Evolutionary conservation across 352 stramenopile genomes (phyloP).

Genomic region (Pythium monospermum): DNA sequence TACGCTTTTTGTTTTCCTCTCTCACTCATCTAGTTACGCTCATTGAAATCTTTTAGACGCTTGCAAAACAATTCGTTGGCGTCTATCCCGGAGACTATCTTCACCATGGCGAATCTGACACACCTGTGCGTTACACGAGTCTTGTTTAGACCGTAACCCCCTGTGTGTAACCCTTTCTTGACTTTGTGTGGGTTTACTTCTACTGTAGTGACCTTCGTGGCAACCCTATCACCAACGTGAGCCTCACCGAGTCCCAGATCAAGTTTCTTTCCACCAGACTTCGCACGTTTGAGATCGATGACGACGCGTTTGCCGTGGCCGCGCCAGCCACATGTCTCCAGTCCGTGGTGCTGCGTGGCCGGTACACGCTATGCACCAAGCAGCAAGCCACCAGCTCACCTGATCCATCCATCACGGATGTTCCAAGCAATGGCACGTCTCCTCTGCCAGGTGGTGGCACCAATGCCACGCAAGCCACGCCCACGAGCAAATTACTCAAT

Average conservation of each 20-base stretch:
- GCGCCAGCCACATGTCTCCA: slow-evolving; percentile 9
- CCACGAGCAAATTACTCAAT: slow-evolving; percentile 5
- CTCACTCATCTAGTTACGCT: background rate
- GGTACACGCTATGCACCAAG: slow-evolving; percentile 15
- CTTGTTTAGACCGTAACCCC: background rate
- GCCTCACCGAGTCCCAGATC: slow-evolving; percentile 4
- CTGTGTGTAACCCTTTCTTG: background rate
- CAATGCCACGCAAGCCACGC: background rate
- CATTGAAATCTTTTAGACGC: slow-evolving; percentile 1
- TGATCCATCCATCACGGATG: background rate
- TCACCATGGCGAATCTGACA: slow-evolving; percentile 12
- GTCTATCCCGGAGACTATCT: slow-evolving; percentile 9
- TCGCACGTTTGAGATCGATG: slow-evolving; percentile 16
- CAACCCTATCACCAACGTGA: slow-evolving; percentile 15
- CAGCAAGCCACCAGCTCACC: background rate
- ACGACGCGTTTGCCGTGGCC: slow-evolving; percentile 3
- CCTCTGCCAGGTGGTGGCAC: background rate
- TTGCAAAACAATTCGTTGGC: slow-evolving; percentile 14
- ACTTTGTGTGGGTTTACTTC: background rate
- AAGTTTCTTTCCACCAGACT: slow-evolving; percentile 16
- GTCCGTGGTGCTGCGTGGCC: slow-evolving; percentile 12
- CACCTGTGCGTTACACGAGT: slow-evolving; percentile 11
- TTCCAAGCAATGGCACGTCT: background rate
- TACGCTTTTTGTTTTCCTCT: background rate
- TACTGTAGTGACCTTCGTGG: slow-evolving; percentile 16